Conservation (phyloP, 805 yeast species). For the Metschnikowia picachoensis region DNA sequence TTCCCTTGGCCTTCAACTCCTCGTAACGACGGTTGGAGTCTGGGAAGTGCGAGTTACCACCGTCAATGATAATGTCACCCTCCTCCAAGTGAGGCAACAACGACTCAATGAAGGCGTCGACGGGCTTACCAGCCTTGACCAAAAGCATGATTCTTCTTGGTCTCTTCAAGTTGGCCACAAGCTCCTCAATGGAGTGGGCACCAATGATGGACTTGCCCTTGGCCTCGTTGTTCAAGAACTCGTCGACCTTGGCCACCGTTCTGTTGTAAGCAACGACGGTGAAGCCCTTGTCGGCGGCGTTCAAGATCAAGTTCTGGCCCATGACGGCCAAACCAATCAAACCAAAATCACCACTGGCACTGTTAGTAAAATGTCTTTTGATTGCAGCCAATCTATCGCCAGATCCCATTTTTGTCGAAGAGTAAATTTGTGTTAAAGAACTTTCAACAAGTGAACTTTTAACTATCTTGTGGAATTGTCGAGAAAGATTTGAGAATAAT, state of each 20-base stretch:
- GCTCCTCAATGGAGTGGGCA: slow-evolving; percentile 88
- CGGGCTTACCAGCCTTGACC: slow-evolving; percentile 96
- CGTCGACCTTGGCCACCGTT: slow-evolving; percentile 93
- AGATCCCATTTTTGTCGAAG: not conserved
- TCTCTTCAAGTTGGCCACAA: slow-evolving; percentile 83
- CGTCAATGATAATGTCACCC: slow-evolving; percentile 98
- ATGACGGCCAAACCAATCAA: slow-evolving; percentile 99
- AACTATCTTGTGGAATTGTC: too few species aligned
- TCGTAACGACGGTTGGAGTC: slow-evolving; percentile 96
- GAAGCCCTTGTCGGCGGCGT: slow-evolving; percentile 98
- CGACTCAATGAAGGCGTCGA: slow-evolving; percentile 85
- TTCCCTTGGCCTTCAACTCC: slow-evolving; percentile 82
- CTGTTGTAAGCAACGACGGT: slow-evolving; percentile 98
- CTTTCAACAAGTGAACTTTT: too few species aligned
- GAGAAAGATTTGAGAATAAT: too few species aligned
- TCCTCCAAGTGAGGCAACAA: slow-evolving; percentile 87
- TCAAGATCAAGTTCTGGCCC: slow-evolving; percentile 97
- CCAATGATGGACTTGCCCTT: slow-evolving; percentile 96
- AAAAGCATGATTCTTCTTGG: slow-evolving; percentile 93
- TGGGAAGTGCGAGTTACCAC: slow-evolving; percentile 99
- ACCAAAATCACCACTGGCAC: slow-evolving; percentile 85
- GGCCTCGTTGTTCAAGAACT: slow-evolving; percentile 89
- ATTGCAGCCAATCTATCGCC: slow-evolving; percentile 1
- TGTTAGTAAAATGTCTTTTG: slow-evolving; percentile 22
- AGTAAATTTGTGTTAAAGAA: too few species aligned